Conservation (phyloP, 2,329 filamentous ascomycete species). For the Coniochaeta ligniaria region DNA sequence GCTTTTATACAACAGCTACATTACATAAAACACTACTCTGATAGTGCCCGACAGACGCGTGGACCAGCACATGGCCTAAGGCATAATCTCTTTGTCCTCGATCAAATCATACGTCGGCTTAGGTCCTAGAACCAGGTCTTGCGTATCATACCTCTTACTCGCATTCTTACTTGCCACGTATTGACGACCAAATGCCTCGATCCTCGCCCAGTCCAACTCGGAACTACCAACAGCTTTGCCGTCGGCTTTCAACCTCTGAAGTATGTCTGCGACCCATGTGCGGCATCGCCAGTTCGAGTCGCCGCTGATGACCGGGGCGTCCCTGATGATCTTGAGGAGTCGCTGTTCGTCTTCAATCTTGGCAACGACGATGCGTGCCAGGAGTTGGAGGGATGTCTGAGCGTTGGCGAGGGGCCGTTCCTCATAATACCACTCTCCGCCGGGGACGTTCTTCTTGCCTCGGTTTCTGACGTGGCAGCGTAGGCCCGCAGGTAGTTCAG, state of each 20-base stretch:
- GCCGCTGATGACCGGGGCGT: conserved; percentile 22
- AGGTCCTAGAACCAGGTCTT: conserved; percentile 8
- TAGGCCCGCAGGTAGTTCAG: neutral
- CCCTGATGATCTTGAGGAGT: conserved; percentile 22
- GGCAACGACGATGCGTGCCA: conserved; percentile 28
- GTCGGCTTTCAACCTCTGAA: conserved; percentile 10
- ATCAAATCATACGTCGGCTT: conserved; percentile 23
- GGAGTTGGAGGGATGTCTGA: conserved; percentile 17
- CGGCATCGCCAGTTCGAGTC: conserved; percentile 31
- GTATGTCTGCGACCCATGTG: conserved; percentile 25
- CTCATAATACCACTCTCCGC: conserved; percentile 18
- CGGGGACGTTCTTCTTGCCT: neutral
- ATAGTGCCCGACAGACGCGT: neutral
- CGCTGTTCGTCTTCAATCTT: conserved; percentile 27
- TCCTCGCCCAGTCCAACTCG: conserved; percentile 25
- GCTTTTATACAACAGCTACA: too few species aligned
- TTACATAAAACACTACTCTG: too few species aligned
- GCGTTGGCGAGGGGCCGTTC: conserved; percentile 14
- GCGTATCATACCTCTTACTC: conserved; percentile 11
- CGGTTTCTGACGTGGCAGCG: conserved; percentile 25
- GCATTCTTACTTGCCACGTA: conserved; percentile 27
- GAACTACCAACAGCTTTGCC: conserved; percentile 28
- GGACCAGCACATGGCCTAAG: conserved; percentile 4
- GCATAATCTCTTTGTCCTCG: conserved; percentile 14
- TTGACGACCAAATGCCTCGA: conserved; percentile 23